Conservation (phyloP, 2,329 filamentous ascomycete species). For the Lachnellula arida region DNA sequence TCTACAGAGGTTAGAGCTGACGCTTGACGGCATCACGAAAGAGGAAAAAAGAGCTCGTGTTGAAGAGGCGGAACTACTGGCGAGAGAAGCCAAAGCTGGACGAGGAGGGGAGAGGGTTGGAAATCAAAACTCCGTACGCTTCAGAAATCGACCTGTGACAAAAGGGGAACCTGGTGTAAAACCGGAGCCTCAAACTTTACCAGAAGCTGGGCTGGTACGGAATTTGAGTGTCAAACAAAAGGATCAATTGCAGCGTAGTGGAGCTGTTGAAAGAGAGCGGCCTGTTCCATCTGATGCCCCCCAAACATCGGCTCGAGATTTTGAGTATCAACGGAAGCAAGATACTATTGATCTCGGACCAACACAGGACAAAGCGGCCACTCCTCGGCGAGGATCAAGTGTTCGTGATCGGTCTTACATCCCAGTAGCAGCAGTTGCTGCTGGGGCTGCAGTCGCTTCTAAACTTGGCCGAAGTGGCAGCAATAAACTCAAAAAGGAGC, state of each 20-base stretch:
- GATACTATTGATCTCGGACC: slow-evolving; percentile 2
- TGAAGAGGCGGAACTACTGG: slow-evolving; percentile 72
- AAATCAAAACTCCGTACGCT: slow-evolving; percentile 29
- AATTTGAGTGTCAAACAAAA: slow-evolving; percentile 34
- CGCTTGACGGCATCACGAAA: slow-evolving; percentile 87
- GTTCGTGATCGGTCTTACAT: slow-evolving; percentile 54
- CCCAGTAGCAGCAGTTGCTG: slow-evolving; percentile 17
- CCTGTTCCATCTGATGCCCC: slow-evolving; percentile 17
- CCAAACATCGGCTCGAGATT: slow-evolving; percentile 10
- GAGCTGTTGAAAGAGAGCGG: slow-evolving; percentile 27
- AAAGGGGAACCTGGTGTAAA: slow-evolving; percentile 20
- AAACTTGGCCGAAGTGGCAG: slow-evolving; percentile 47
- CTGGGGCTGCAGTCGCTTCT: slow-evolving; percentile 19
- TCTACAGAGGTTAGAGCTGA: slow-evolving; percentile 87
- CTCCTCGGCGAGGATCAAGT: slow-evolving; percentile 49
- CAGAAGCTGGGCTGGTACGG: slow-evolving; percentile 31
- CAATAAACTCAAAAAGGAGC: slow-evolving; percentile 55
- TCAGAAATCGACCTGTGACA: slow-evolving; percentile 28
- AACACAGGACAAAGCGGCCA: slow-evolving; percentile 5
- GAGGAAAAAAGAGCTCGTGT: slow-evolving; percentile 87
- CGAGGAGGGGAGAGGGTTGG: slow-evolving; percentile 23
- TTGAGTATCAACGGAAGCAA: slow-evolving; percentile 24
- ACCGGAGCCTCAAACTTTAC: slow-evolving; percentile 20
- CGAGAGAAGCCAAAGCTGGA: slow-evolving; percentile 48
- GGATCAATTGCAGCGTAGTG: slow-evolving; percentile 33